Evolutionary conservation across 345 rosid genomes (phyloP).

Genomic region (Syzygium aromaticum): DNA sequence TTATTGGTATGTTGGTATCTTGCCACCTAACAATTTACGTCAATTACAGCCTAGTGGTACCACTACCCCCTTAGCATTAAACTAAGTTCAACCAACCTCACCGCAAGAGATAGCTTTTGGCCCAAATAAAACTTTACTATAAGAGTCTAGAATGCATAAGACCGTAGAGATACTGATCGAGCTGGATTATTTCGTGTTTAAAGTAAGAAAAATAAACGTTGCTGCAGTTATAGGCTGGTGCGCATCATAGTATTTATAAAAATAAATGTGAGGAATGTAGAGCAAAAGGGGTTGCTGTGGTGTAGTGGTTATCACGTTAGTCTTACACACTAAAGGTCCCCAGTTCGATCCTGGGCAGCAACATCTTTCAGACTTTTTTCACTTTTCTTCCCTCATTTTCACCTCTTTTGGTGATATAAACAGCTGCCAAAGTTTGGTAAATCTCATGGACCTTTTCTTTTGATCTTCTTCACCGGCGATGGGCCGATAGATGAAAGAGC

Average conservation of each 20-base stretch:
- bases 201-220: not conserved
- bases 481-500: not conserved
- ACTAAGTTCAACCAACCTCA: not conserved
- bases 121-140: not conserved
- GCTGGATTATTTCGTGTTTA: not conserved
- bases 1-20: not conserved
- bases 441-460: not conserved
- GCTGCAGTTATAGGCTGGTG: not conserved
- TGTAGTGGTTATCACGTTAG: slow-evolving; percentile 53
- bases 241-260: not conserved
- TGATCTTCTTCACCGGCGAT: not conserved
- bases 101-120: not conserved
- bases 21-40: no score
- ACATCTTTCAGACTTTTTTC: not conserved
- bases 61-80: not conserved
- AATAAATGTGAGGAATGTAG: accelerated
- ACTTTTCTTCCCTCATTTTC: not conserved
- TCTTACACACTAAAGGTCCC: slow-evolving; percentile 48
- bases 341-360: slow-evolving; percentile 53
- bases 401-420: not conserved
- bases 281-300: slow-evolving; percentile 16
- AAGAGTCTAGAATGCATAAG: not conserved
- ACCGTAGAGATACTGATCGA: not conserved
- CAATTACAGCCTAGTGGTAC: not conserved
- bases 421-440: not conserved